Conservation (phyloP, 1,284 basidiomycete species). For the Boletus mariae region DNA sequence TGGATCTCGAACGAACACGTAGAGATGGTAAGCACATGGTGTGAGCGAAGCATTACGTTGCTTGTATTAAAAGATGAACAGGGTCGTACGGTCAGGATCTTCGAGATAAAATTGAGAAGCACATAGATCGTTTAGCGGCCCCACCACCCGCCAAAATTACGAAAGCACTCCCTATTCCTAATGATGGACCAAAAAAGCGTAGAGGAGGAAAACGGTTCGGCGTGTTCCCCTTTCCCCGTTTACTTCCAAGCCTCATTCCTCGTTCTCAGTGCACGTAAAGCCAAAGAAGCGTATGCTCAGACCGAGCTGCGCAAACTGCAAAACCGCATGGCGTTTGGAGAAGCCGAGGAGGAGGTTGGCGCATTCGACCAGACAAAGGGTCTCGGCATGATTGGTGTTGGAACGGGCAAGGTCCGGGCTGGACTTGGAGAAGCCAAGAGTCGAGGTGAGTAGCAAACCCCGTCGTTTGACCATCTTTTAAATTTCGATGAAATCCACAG, state of each 20-base stretch:
- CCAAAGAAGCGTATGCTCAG: slow-evolving; percentile 95
- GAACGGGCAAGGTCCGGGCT: slow-evolving; percentile 85
- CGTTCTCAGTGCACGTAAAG: slow-evolving; percentile 77
- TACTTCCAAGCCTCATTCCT: slow-evolving; percentile 1
- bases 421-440: slow-evolving; percentile 83
- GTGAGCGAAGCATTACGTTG: neutral
- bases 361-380: slow-evolving; percentile 97
- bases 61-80: slow-evolving; percentile 28
- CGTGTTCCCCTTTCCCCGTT: neutral
- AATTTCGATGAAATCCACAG: slow-evolving; percentile 40
- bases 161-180: slow-evolving; percentile 95
- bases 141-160: slow-evolving; percentile 92
- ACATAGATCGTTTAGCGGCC: slow-evolving; percentile 88
- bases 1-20: slow-evolving; percentile 81
- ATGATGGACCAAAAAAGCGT: slow-evolving; percentile 93
- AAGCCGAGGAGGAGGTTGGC: slow-evolving; percentile 93
- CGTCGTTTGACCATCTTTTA: neutral
- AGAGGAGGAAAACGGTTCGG: slow-evolving; percentile 88
- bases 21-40: slow-evolving; percentile 60
- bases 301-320: slow-evolving; percentile 96
- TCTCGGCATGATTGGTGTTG: slow-evolving; percentile 90
- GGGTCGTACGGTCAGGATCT: slow-evolving; percentile 79
- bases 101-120: slow-evolving; percentile 84
- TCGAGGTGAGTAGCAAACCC: slow-evolving; percentile 56
- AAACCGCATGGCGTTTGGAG: slow-evolving; percentile 95